Evolutionary conservation across 2,329 filamentous ascomycete genomes (phyloP), one percentile per base, ranked within the genome.

Genomic region (Chrysoporthe deuterocubensis): DNA sequence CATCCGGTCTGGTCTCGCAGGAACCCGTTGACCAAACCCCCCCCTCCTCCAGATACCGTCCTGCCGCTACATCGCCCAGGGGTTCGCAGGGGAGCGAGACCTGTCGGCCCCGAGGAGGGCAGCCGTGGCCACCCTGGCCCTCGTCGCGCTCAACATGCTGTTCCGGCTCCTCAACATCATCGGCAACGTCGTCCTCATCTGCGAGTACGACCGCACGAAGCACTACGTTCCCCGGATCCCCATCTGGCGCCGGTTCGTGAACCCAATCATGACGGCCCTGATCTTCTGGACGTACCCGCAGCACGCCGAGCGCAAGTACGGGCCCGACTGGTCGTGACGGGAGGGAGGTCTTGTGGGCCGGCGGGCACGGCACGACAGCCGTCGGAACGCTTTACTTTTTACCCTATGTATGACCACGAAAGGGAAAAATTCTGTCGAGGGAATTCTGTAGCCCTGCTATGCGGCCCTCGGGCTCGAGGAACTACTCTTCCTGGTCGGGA

Each of bases 221-320:
- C 79, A 78, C 48, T 74, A 78, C 63, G 73, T 75, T 44, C 78
- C 79, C 8, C 67, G 72, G 40, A 71, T 76, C 62, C 72, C 76
- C 0, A 71, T 62, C 8, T 65, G 69, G 62, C 71, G 71, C 7
- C 74, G 72, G 11, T 46, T 75, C 21, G 58, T 76, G 44, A 77
- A 76, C 67, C 74, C 73, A 48, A 54, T 75, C 3, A 69, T 76
- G 43, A 72, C 77, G 0, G 73, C 74, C 1, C 66, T 81, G 37
- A 76, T 81, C n/a, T 77, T 80, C 59, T 81, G 79, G 78, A 81
- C 79, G 5, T 81, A 82, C 44, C 80, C 81, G 8, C 78, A 78
- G 54, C 77, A 74, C 26, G 72, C 81, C 4, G 78, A 81, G 67
- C 79, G 81, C 66, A 75, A 75, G 40, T 81, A 79, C 52, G 77